phyloP scores from a whole-genome alignment of 1,284 basidiomycete genomes.

The Tilletia horrida region DNA sequence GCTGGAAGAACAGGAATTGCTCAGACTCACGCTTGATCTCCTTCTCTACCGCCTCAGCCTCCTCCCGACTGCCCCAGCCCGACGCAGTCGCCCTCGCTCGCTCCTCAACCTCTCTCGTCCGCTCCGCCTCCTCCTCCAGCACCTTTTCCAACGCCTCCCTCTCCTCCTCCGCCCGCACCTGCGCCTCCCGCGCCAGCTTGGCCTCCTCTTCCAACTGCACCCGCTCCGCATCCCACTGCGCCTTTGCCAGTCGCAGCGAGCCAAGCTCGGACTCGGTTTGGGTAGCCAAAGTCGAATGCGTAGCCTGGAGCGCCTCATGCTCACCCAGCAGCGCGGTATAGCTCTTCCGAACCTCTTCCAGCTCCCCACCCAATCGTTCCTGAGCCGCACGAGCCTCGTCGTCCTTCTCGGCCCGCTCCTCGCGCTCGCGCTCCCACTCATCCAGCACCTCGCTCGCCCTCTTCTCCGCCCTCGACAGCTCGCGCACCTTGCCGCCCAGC shows the following conservation, averaged over 20 bases:
- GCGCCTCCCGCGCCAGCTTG: background rate
- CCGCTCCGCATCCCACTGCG: background rate
- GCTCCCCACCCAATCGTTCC: background rate
- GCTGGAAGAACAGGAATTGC: background rate
- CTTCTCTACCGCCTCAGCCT: constrained; percentile 12
- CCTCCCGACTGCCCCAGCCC: constrained; percentile 5
- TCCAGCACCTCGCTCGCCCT: background rate
- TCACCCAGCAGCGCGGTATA: background rate
- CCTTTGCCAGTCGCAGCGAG: background rate
- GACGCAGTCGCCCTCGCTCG: background rate
- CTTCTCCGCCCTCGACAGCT: background rate
- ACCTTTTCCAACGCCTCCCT: constrained; percentile 5
- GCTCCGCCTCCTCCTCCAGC: constrained; percentile 2
- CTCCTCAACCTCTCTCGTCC: background rate
- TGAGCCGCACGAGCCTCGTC: background rate
- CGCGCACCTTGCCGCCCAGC: background rate
- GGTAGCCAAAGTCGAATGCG: background rate
- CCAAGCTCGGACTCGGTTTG: background rate
- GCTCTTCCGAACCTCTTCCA: background rate
- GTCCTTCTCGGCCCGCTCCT: background rate
- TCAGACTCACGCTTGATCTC: constrained; percentile 12
- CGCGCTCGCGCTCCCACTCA: background rate
- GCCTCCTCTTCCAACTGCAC: background rate
- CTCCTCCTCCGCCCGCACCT: constrained; percentile 12
- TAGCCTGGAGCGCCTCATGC: background rate